These are phyloP conservation scores for Cercospora sp. DNA, from an alignment of 2,329 filamentous ascomycete species.

Conservation along the genomic window DNA sequence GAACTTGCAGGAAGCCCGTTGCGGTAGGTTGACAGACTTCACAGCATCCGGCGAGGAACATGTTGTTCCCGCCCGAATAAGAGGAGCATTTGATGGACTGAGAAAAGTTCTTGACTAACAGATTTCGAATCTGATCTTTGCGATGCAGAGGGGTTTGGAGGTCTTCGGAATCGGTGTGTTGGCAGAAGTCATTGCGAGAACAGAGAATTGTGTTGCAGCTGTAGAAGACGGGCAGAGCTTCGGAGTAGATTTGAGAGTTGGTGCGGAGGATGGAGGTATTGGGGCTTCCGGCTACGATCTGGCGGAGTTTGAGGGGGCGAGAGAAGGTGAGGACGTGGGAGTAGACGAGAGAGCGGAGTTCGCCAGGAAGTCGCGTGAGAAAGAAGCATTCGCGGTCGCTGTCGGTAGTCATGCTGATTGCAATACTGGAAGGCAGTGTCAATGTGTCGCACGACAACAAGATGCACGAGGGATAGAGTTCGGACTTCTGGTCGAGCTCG, in stretches of 20 bases:
- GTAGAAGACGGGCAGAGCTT: constrained; percentile 49
- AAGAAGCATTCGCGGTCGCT: constrained; percentile 18
- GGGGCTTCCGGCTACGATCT: constrained; percentile 30
- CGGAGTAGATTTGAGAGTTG: constrained; percentile 48
- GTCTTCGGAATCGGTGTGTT: constrained; percentile 14
- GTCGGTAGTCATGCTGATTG: background rate
- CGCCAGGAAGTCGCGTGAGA: constrained; percentile 19
- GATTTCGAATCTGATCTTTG: constrained; percentile 22
- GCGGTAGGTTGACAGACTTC: constrained; percentile 25
- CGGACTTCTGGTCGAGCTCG: background rate
- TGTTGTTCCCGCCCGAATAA: constrained; percentile 22
- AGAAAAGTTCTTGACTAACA: constrained; percentile 23
- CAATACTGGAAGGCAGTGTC: background rate
- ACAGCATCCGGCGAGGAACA: constrained; percentile 25
- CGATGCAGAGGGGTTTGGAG: constrained; percentile 24
- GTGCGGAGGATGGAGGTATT: constrained; percentile 38
- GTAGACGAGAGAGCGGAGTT: constrained; percentile 22
- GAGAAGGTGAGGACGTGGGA: constrained; percentile 23
- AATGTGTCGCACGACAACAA: background rate
- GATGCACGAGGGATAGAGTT: background rate
- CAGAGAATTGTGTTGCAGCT: constrained; percentile 46
- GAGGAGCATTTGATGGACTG: constrained; percentile 28
- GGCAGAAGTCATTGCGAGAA: constrained; percentile 27
- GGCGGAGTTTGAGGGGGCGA: constrained; percentile 27
- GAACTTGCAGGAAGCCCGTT: constrained; percentile 19